phyloP scores from a whole-genome alignment of 179 eudicot species.

The Patellifolia procumbens region DNA sequence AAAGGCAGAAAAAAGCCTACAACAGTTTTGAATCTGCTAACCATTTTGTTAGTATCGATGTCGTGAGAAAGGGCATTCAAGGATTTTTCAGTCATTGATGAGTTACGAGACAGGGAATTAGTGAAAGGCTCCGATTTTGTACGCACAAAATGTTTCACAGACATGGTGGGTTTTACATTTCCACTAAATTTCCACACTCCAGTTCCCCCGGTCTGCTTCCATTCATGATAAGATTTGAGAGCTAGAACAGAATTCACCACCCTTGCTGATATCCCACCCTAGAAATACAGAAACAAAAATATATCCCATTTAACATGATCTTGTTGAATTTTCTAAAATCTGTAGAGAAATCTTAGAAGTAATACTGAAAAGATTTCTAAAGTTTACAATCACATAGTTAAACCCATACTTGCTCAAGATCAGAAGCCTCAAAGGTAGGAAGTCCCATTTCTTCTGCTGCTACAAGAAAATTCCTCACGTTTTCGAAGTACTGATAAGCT shows the following conservation, averaged over 20 bases:
- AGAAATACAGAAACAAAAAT: conserved; percentile 25
- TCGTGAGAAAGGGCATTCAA: conserved; percentile 46
- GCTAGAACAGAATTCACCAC: conserved; percentile 85
- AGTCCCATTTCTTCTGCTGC: conserved; percentile 73
- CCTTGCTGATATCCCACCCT: conserved; percentile 93
- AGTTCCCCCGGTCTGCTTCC: conserved; percentile 78
- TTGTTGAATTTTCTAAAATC: too few relatives aligned
- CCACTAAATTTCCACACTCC: conserved; percentile 93
- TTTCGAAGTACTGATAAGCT: conserved; percentile 89
- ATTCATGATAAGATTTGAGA: conserved; percentile 78
- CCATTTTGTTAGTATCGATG: conserved; percentile 51
- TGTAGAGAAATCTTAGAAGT: neutral
- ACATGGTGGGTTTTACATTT: conserved; percentile 57
- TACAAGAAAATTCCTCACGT: conserved; percentile 87
- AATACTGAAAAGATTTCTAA: neutral
- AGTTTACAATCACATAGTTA: neutral
- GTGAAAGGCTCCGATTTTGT: conserved; percentile 87
- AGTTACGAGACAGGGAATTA: conserved; percentile 56
- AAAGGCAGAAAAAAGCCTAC: conserved; percentile 4
- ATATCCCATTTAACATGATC: neutral
- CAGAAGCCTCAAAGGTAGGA: conserved; percentile 95
- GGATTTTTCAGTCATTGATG: conserved; percentile 56
- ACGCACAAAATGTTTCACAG: conserved; percentile 71
- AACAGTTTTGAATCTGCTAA: conserved; percentile 28
- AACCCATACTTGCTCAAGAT: conserved; percentile 75